A percentile compares a stretch with the other conserved stretches of the same genome.
phyloP scores from a whole-genome alignment of 2,329 filamentous ascomycete genomes.

The Akanthomyces lecanii region DNA sequence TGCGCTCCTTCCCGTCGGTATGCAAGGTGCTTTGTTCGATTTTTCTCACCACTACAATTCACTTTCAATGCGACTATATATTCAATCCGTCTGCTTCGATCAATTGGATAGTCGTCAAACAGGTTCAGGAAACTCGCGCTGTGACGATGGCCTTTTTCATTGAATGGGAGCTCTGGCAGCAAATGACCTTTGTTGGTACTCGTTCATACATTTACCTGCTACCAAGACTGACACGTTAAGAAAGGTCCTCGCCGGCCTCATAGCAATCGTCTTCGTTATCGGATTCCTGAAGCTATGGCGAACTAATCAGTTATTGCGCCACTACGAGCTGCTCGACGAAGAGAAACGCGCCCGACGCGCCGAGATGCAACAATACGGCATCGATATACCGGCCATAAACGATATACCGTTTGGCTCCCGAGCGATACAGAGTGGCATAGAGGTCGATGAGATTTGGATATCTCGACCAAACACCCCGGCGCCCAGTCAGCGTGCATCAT shows the following conservation, averaged over 20 bases:
- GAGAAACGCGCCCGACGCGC: slow-evolving; percentile 54
- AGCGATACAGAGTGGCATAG: slow-evolving; percentile 76
- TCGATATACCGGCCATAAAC: slow-evolving; percentile 36
- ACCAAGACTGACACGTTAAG: neutral
- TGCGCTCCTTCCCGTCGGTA: slow-evolving; percentile 3
- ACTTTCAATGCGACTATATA: neutral
- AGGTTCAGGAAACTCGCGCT: slow-evolving; percentile 31
- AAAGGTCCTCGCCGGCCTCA: slow-evolving; percentile 68
- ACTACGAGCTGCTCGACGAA: slow-evolving; percentile 61
- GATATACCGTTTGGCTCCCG: slow-evolving; percentile 82
- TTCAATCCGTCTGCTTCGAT: neutral
- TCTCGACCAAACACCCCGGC: slow-evolving; percentile 46
- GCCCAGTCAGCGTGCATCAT: slow-evolving; percentile 23
- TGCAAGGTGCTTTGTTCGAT: neutral
- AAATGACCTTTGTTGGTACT: slow-evolving; percentile 78
- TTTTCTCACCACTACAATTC: neutral
- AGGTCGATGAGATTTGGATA: slow-evolving; percentile 83
- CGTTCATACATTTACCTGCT: neutral
- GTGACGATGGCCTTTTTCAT: slow-evolving; percentile 53
- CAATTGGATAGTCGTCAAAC: neutral
- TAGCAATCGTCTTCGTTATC: slow-evolving; percentile 63
- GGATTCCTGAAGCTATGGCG: slow-evolving; percentile 66
- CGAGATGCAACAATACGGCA: slow-evolving; percentile 53
- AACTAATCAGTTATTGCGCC: slow-evolving; percentile 51
- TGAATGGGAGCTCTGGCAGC: slow-evolving; percentile 77